Base-by-base conservation (phyloP, 495 filamentous ascomycete species). In the Sordaria brevicollis region DNA sequence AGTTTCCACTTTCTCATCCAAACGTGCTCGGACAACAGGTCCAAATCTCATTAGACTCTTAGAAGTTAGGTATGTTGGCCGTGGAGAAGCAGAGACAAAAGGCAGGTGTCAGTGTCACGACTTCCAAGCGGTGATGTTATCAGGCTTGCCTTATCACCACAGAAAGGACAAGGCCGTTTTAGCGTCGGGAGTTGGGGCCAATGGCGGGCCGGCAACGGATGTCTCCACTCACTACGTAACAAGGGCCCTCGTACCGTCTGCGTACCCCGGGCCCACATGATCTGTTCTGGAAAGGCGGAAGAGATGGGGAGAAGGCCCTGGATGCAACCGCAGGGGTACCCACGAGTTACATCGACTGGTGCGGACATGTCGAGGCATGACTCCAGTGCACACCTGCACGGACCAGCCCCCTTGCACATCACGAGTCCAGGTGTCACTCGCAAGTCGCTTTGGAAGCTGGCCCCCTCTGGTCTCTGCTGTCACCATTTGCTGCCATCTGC, bases 101-200 rank as follows among this genome's bases (percentile, higher is more conserved):
- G n/a, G 65, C 65, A 36, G 33, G 34, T 65, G 10, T 49, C 41
- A 54, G 49, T 31, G 25, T 31, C 49, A 62, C n/a, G n/a, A n/a
- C 49, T 21, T 57, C 21, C 33, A 69, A 62, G 65, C 21, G 69
- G 71, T 76, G 72, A 66, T 74, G 74, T 71, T 78, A 78, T 76
- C 74, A 65, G 65, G 36, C 65, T n/a, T 70, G 74, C 72, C 74
- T 75, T 79, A 78, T 78, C 77, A 75, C 73, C 41, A 49, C 41
- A 49, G 41, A 69, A 71, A 70, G 71, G 39, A 57, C 19, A 25
- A 41, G 72, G 68, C 75, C 75, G 70, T 71, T 72, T 66, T 72
- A 74, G 75, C 66, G 71, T 71, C 19, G 43, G 43, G 43, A 54
- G 43, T 54, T 54, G 43, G 19, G 43, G 43, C 43, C 43, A 54